Evolutionary conservation across 1,284 basidiomycete species (phyloP).

Genomic region (Moesziomyces sp.): DNA sequence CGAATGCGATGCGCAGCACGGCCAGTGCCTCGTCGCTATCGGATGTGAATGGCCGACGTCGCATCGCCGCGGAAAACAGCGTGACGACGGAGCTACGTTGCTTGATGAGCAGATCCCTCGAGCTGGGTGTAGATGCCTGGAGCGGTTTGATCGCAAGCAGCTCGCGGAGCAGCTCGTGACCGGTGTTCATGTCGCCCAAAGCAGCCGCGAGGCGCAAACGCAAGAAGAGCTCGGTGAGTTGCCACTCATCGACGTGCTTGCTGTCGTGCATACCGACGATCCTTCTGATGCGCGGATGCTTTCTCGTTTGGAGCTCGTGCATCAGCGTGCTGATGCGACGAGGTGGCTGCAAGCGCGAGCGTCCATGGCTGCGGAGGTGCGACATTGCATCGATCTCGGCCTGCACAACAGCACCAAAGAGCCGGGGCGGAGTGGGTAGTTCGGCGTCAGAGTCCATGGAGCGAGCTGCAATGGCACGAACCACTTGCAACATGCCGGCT

Average conservation of each 20-base stretch:
- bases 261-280: background rate
- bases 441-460: no score
- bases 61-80: slow-evolving; percentile 26
- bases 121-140: background rate
- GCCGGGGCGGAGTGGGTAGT: background rate
- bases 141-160: slow-evolving; percentile 7
- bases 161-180: slow-evolving; percentile 1
- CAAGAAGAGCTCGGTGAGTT: slow-evolving; percentile 1
- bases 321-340: background rate
- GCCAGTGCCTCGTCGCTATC: slow-evolving; percentile 12
- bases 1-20: slow-evolving; percentile 17
- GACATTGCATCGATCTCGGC: slow-evolving; percentile 29
- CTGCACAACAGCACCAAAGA: slow-evolving; percentile 7
- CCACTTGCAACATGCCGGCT: slow-evolving; percentile 2
- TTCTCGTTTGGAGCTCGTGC: background rate
- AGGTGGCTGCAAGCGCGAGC: background rate
- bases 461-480: slow-evolving; percentile 8
- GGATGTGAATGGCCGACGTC: background rate
- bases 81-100: slow-evolving; percentile 26
- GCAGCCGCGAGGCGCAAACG: slow-evolving; percentile 9
- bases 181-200: slow-evolving; percentile 6
- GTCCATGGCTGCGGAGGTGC: no score
- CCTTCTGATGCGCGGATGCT: background rate
- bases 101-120: slow-evolving; percentile 16
- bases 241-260: slow-evolving; percentile 3